phyloP scores from a whole-genome alignment of 2,329 filamentous ascomycete species.

The Emmonsiellopsis sp. region DNA sequence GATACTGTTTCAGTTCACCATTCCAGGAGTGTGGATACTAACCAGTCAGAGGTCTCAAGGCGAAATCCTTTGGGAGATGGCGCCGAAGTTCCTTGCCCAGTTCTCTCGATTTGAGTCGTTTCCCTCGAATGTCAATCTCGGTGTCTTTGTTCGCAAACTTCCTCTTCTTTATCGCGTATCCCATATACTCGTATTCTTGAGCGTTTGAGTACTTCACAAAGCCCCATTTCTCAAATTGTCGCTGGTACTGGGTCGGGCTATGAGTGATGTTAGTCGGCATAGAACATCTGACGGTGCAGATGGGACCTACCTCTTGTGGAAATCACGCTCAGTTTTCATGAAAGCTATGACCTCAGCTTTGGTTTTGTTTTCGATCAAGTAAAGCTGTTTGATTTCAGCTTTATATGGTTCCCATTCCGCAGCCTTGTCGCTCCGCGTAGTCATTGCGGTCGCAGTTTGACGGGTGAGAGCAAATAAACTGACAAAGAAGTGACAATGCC shows the following conservation, averaged over 20 bases:
- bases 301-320: not conserved
- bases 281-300: not conserved
- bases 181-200: conserved; percentile 4
- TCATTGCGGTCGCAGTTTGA: conserved; percentile 1
- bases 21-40: not conserved
- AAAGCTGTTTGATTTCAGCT: conserved; percentile 2
- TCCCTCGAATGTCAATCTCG: conserved; percentile 1
- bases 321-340: conserved; percentile 1
- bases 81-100: conserved; percentile 1
- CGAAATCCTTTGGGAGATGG: conserved; percentile 1
- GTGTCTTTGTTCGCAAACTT: conserved; percentile 3
- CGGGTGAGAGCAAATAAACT: not conserved
- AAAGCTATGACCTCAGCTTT: not conserved
- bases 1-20: not conserved
- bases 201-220: conserved; percentile 1
- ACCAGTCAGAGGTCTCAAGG: conserved; percentile 1
- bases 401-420: conserved; percentile 3
- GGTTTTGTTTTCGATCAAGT: not conserved
- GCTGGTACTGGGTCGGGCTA: not conserved
- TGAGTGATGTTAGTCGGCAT: not conserved
- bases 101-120: not conserved
- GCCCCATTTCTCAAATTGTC: conserved; percentile 1
- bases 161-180: not conserved
- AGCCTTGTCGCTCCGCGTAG: not conserved
- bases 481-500: not conserved